Evolutionary conservation across 2,329 filamentous ascomycete genomes (phyloP).

Genomic region (Penicillium italicum): DNA sequence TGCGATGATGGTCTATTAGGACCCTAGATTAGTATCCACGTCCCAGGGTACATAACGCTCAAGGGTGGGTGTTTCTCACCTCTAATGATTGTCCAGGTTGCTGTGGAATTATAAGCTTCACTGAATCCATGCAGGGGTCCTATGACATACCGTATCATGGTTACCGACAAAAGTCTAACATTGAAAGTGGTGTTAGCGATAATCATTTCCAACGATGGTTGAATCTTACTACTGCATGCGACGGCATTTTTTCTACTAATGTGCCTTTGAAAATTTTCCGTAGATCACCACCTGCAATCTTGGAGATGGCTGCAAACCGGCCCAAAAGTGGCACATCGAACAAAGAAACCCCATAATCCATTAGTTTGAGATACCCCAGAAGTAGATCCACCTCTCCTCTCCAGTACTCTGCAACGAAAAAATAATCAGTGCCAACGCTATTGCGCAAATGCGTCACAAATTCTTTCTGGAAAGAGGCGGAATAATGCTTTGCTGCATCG

Average conservation of each 20-base stretch:
- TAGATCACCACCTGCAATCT: conserved; percentile 56
- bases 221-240: conserved; percentile 54
- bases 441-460: conserved; percentile 58
- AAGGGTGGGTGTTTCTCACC: conserved; percentile 24
- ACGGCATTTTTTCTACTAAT: conserved; percentile 53
- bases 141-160: conserved; percentile 58
- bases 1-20: conserved; percentile 54
- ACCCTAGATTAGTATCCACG: neutral
- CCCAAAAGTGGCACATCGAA: conserved; percentile 68
- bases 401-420: conserved; percentile 69
- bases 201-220: neutral
- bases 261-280: conserved; percentile 60
- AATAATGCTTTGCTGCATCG: conserved; percentile 70
- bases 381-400: conserved; percentile 56
- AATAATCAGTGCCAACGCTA: conserved; percentile 53
- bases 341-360: conserved; percentile 58
- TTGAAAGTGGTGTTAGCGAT: conserved; percentile 1
- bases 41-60: neutral
- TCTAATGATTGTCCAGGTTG: conserved; percentile 61
- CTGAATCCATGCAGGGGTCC: no score
- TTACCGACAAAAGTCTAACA: conserved; percentile 65
- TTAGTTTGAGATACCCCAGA: conserved; percentile 54
- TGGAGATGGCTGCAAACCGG: conserved; percentile 61
- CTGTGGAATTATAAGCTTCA: conserved; percentile 29
- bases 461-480: conserved; percentile 59